A percentile compares a stretch with the other conserved stretches of the same genome.
These are phyloP conservation scores for Sedum album DNA, from an alignment of 164 flowering plant genomes.

Conservation along the genomic window DNA sequence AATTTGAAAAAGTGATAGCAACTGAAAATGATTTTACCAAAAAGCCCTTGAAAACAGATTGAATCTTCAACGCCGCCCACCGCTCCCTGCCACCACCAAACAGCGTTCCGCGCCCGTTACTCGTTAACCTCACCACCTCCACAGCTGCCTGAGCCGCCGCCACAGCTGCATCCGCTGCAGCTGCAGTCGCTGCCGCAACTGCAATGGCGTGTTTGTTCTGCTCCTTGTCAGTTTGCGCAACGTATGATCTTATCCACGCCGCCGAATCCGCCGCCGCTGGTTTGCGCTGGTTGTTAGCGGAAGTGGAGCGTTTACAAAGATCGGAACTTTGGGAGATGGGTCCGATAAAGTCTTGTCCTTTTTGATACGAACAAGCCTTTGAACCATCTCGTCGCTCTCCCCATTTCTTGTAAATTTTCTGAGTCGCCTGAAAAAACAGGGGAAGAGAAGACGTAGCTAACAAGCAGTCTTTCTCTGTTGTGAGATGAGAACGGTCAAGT, in stretches of 20 bases:
- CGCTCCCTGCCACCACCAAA: conserved; percentile 53
- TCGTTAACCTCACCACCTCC: conserved; percentile 72
- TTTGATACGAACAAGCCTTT: conserved; percentile 46
- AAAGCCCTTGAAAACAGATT: conserved; percentile 68
- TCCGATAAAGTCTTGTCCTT: conserved; percentile 13
- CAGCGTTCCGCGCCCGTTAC: conserved; percentile 63
- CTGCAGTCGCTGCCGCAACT: conserved; percentile 93
- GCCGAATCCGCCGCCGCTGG: conserved; percentile 30
- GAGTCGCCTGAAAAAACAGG: neutral
- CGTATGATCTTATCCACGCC: conserved; percentile 52
- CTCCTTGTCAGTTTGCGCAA: conserved; percentile 46
- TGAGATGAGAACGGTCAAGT: neutral
- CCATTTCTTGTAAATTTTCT: conserved; percentile 23
- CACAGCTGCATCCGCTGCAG: conserved; percentile 90
- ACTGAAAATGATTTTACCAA: conserved; percentile 35
- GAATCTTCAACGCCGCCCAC: conserved; percentile 78
- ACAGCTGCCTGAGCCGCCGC: conserved; percentile 92
- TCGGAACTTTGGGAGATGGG: conserved; percentile 12
- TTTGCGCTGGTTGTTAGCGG: no score
- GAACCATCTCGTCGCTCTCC: conserved; percentile 47
- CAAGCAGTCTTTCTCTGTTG: neutral
- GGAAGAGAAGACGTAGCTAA: neutral
- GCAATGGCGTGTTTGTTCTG: conserved; percentile 91
- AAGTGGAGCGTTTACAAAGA: conserved; percentile 11
- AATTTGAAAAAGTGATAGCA: neutral